These are phyloP conservation scores for Entonaema liquescens DNA, from an alignment of 495 filamentous ascomycete species.

Conservation along the genomic window DNA sequence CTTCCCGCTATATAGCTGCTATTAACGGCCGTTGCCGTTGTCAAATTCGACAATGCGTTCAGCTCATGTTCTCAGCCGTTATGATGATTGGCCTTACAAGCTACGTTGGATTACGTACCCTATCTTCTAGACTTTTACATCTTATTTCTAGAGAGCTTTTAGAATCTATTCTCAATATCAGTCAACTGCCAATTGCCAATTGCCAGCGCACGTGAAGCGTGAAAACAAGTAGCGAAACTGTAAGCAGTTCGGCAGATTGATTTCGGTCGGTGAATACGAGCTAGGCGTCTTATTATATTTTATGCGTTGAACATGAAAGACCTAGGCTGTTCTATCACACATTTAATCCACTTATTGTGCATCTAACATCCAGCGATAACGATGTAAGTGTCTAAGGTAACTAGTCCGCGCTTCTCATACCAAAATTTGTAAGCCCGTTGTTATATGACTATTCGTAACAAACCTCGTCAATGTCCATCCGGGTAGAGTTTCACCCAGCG, in stretches of 20 bases:
- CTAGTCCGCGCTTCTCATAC: not conserved
- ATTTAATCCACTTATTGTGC: too few relatives aligned
- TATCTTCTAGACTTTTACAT: not conserved
- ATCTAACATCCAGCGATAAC: not conserved
- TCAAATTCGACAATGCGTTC: slow-evolving; percentile 2
- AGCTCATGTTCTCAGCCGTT: slow-evolving; percentile 19
- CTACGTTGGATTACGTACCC: not conserved
- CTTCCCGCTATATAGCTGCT: slow-evolving; percentile 22
- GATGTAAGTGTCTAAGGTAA: not conserved
- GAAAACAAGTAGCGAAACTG: not conserved
- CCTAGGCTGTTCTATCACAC: not conserved
- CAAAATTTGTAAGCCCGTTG: not conserved
- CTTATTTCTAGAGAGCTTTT: not conserved
- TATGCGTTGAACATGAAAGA: not conserved
- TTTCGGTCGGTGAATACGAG: too few relatives aligned
- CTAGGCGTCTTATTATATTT: not conserved
- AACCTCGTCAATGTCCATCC: not conserved
- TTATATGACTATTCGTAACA: not conserved
- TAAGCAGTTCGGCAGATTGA: not conserved
- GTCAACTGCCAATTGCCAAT: slow-evolving; percentile 32
- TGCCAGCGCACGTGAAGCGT: not conserved
- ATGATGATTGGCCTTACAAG: slow-evolving; percentile 22
- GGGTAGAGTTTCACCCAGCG: not conserved
- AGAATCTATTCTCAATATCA: not conserved
- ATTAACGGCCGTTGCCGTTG: slow-evolving; percentile 12